These are phyloP conservation scores for Fraxinus platypoda DNA, from an alignment of 305 asterid genomes.

Conservation along the genomic window DNA sequence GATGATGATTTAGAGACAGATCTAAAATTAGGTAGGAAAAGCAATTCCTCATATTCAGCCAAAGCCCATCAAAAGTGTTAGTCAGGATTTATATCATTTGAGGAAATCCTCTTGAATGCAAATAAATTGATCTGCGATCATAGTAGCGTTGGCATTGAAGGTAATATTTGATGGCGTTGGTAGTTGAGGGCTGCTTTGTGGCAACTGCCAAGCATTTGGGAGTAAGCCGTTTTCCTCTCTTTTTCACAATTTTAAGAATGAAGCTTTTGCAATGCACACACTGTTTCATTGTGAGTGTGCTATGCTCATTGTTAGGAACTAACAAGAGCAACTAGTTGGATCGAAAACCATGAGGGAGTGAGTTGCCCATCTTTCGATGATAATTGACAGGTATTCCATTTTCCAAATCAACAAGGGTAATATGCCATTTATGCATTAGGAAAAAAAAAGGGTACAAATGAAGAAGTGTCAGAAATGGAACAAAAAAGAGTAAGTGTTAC, in stretches of 20 bases:
- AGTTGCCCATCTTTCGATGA: neutral
- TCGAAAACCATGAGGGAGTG: neutral
- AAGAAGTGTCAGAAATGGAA: neutral
- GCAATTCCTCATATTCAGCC: neutral
- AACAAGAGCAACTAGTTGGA: neutral
- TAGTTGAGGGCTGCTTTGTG: neutral
- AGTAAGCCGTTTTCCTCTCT: neutral
- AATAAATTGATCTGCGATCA: neutral
- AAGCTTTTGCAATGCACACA: neutral
- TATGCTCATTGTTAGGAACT: neutral
- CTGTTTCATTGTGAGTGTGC: neutral
- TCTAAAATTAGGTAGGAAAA: neutral
- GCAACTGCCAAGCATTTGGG: neutral
- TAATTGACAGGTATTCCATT: neutral
- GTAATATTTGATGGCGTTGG: neutral
- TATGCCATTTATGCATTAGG: neutral
- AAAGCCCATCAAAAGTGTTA: neutral
- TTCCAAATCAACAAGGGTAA: neutral
- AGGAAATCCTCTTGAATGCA: neutral
- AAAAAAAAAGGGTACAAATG: neutral
- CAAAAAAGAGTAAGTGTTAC: neutral
- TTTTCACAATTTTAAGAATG: neutral
- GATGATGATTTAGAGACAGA: neutral
- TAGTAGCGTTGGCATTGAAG: neutral
- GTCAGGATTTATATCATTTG: neutral